Evolutionary conservation across 2,329 filamentous ascomycete species (phyloP), one percentile per base, ranked within the genome.

Genomic region (Talaromyces marneffei): DNA sequence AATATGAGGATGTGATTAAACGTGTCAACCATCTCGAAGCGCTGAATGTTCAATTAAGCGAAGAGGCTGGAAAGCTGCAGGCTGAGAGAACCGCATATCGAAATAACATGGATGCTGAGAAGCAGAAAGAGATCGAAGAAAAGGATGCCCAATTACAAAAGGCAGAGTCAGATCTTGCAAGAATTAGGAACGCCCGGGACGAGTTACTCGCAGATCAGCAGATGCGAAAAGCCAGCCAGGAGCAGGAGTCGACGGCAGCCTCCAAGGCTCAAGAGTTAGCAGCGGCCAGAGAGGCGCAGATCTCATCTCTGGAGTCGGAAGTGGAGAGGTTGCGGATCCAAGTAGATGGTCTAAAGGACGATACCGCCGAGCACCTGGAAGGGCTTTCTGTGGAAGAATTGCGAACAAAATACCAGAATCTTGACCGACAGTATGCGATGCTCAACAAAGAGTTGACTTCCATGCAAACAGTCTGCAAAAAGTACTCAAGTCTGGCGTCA

Each of bases 1-100:
- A 97, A 69, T 90, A 95, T 68, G 94, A 97, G 70, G 93, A 97
- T 68, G 85, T 96, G 8, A 91, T 97, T 67, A 93, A 91, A 74
- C 87, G 91, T 39, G 87, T 96, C 70, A 99, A 99, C 73, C 87
- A 93, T 68, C 78, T 97, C 14, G 93, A 97, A 75, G 91, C 91
- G 3, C 89, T 87, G 12, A 97, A 97, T 73, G 87, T 89, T 63
- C 87, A 92, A 66, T 75, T 97, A 31, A 86, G 89, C 37, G 89
- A 96, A 72, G 92, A 96, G 69, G 88, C 90, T 5, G 88, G 93
- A 69, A 95, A 89, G 72, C 79, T 92, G 56, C 90, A 93, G 68
- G 86, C 90, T 1, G 94, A 99, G 73, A 83, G 94, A 60, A 92
- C 90, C 3, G 82, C 87, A 10, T 96, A 92, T 73, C 88, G 91